Base-by-base conservation (phyloP, 1,284 basidiomycete species). In the Papiliotrema laurentii region DNA sequence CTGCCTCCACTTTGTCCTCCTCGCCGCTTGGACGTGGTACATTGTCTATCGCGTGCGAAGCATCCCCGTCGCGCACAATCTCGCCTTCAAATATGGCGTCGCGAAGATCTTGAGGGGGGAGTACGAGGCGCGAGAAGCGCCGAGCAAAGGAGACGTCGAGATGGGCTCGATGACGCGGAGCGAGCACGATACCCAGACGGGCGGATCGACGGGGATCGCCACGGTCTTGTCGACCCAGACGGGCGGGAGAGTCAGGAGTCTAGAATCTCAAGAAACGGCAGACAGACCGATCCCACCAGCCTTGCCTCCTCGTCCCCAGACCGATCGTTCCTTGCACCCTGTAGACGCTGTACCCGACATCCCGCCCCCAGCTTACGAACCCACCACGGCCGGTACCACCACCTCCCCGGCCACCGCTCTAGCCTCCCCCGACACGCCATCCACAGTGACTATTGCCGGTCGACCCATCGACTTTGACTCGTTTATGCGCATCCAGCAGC, bases 301-400 rank as follows among this genome's bases (percentile, higher is more conserved):
- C 9, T 16, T 31, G 9, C 30, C 30, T 10, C 30, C 30, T 31
- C 30, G 30, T 10, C 30, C 30, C 9, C 10, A 16, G 10, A 31
- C 30, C 30, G n/a, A n/a, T n/a, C 9, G 30, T 9, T 10, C 30
- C 16, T 16, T 16, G 9, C 9, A 9, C 16, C 10, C 30, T 9
- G 16, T 16, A 10, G 30, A 9, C 16, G 10, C 30, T 16, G 30
- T 10, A 16, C 16, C 16, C 10, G 40, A 42, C 26, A 42, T 42
- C 40, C 40, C 40, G 13, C 40, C 40, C 13, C 40, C 40, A 16
- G 40, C 40, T 3, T 42, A 42, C 25, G 40, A 42, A 22, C 40
- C 21, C 25, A 13, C 26, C 11, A 26, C 40, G 24, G 6, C 14
- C 5, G n/a, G n/a, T n/a, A n/a, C n/a, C n/a, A n/a, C n/a, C n/a